phyloP scores from a whole-genome alignment of 1,284 basidiomycete species.

The Puccinia horiana region DNA sequence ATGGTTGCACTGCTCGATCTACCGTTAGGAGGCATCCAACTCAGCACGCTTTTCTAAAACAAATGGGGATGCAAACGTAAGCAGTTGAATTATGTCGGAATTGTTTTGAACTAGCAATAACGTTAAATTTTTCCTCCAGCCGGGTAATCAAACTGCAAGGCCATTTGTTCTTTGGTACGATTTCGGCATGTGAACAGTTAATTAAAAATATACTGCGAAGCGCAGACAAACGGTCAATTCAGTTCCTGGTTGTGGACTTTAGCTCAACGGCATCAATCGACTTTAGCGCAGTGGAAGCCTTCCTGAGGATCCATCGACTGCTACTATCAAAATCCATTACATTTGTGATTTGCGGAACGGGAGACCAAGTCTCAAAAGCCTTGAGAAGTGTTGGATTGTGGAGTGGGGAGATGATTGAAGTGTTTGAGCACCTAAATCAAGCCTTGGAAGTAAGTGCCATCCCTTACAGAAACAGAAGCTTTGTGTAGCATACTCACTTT shows the following conservation, averaged over 20 bases:
- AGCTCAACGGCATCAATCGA: conserved; percentile 81
- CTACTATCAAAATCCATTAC: conserved; percentile 74
- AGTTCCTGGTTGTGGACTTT: conserved; percentile 85
- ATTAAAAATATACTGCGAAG: conserved; percentile 74
- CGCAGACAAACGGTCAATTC: conserved; percentile 74
- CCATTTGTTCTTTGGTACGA: conserved; percentile 92
- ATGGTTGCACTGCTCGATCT: conserved; percentile 64
- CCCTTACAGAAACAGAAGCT: background rate
- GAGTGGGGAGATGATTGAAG: conserved; percentile 67
- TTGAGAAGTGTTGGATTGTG: conserved; percentile 75
- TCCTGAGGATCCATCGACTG: conserved; percentile 84
- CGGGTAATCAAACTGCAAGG: conserved; percentile 56
- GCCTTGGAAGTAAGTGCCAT: conserved; percentile 69
- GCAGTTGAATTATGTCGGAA: conserved; percentile 61
- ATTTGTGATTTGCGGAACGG: conserved; percentile 83
- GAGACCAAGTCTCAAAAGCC: conserved; percentile 67
- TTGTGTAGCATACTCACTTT: background rate
- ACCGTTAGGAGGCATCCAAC: conserved; percentile 81
- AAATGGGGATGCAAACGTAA: conserved; percentile 87
- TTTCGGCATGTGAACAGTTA: conserved; percentile 59
- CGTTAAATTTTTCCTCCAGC: background rate
- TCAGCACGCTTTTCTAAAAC: conserved; percentile 84
- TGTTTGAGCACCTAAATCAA: conserved; percentile 81
- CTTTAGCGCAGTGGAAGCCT: conserved; percentile 91
- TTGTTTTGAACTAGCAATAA: background rate